Conservation (phyloP, 2,329 filamentous ascomycete species). For the Penicillium carneum region DNA sequence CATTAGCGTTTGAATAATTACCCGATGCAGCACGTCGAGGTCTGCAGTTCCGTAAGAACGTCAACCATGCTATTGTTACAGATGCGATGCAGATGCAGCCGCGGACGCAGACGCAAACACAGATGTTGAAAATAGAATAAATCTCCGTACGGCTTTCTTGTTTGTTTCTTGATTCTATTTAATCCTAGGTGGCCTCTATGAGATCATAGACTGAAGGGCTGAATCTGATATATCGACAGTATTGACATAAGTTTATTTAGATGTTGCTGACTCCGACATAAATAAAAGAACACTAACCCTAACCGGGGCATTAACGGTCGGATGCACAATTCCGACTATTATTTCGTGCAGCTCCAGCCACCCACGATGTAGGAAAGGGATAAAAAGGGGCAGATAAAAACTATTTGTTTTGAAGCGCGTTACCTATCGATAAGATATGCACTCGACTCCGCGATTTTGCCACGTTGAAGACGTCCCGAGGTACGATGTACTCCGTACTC, state of each 20-base stretch:
- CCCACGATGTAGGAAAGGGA: slow-evolving; percentile 26
- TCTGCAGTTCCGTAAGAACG: slow-evolving; percentile 13
- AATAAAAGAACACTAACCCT: background rate
- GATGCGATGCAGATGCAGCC: slow-evolving; percentile 13
- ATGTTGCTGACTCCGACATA: background rate
- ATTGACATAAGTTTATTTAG: slow-evolving; percentile 1
- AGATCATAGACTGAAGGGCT: background rate
- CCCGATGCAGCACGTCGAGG: slow-evolving; percentile 15
- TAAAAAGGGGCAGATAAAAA: slow-evolving; percentile 3
- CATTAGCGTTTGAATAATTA: slow-evolving; percentile 10
- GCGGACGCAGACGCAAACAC: background rate
- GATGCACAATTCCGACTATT: slow-evolving; percentile 18
- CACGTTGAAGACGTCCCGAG: slow-evolving; percentile 28
- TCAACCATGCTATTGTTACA: slow-evolving; percentile 23
- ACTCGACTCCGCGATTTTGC: slow-evolving; percentile 30
- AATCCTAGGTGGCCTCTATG: background rate
- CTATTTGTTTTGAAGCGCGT: background rate
- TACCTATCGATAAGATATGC: background rate
- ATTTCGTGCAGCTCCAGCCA: slow-evolving; percentile 30
- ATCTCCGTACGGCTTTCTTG: background rate
- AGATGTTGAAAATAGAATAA: slow-evolving; percentile 10
- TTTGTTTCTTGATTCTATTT: background rate
- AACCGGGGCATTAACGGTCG: slow-evolving; percentile 23
- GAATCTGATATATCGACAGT: background rate
- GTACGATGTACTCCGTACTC: background rate